A percentile compares a stretch with the other conserved stretches of the same genome.
Evolutionary conservation across 2,329 filamentous ascomycete genomes (phyloP).

Genomic region (Colletotrichum coccodes): DNA sequence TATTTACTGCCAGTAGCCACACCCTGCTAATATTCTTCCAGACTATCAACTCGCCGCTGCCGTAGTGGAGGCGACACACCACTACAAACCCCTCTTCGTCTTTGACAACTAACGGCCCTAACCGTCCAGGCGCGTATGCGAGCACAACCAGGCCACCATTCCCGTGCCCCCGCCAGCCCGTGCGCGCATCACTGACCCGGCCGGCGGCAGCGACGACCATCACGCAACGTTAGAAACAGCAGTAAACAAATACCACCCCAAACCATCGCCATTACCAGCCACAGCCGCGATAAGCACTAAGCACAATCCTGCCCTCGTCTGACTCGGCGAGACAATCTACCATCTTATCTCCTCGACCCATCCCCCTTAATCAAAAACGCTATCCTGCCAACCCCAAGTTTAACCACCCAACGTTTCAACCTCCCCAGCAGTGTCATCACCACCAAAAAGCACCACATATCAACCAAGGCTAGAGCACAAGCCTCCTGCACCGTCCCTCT

Average conservation of each 20-base stretch:
- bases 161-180: conserved; percentile 34
- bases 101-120: conserved; percentile 62
- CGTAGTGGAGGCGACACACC: conserved; percentile 88
- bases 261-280: neutral
- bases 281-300: neutral
- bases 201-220: conserved; percentile 34
- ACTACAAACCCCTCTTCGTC: conserved; percentile 80
- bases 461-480: neutral
- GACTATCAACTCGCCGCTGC: conserved; percentile 81
- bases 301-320: neutral
- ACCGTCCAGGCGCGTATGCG: conserved; percentile 27
- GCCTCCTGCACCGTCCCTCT: neutral
- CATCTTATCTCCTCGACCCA: neutral
- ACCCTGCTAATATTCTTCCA: conserved; percentile 44
- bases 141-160: conserved; percentile 40
- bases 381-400: neutral
- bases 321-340: neutral
- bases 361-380: neutral
- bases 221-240: neutral
- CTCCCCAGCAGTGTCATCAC: neutral
- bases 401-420: neutral
- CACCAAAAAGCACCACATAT: neutral
- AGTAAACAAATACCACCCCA: neutral
- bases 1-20: no score
- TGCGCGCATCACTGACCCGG: conserved; percentile 51